A percentile compares a stretch with the other conserved stretches of the same genome.
These are phyloP conservation scores for Neofusicoccum kwambonambiense DNA, from an alignment of 2,329 filamentous ascomycete genomes.

Conservation along the genomic window DNA sequence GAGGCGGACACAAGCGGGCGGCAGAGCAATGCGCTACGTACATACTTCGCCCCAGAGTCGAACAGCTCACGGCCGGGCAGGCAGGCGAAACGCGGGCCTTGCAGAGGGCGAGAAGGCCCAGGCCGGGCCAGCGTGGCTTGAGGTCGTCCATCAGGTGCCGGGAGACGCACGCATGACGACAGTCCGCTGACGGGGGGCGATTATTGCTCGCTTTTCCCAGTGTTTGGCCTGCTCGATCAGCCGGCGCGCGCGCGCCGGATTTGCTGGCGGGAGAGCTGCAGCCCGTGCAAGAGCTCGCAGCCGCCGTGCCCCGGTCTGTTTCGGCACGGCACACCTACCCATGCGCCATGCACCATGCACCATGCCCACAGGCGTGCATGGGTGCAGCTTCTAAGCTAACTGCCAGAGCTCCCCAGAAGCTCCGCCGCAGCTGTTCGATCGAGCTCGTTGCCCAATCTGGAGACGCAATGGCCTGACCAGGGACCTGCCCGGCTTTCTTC, in stretches of 20 bases:
- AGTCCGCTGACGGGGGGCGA: not conserved
- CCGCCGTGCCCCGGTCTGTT: not conserved
- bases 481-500: not conserved
- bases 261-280: constrained; percentile 11
- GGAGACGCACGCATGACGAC: constrained; percentile 5
- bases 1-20: not conserved
- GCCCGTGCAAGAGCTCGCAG: not conserved
- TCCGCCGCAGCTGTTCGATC: not conserved
- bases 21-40: not conserved
- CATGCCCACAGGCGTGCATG: too few relatives aligned
- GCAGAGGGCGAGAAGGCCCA: not conserved
- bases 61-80: too few relatives aligned
- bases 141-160: not conserved
- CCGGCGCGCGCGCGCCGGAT: not conserved
- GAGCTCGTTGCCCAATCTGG: constrained; percentile 15
- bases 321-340: not conserved
- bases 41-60: too few relatives aligned
- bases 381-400: not conserved
- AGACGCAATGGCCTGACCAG: not conserved
- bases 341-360: too few relatives aligned
- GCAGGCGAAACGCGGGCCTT: not conserved
- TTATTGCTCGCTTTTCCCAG: not conserved
- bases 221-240: not conserved
- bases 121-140: not conserved
- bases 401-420: not conserved